These are phyloP conservation scores for Pelargonium nanum DNA, from an alignment of 345 rosid genomes.

Conservation along the genomic window DNA sequence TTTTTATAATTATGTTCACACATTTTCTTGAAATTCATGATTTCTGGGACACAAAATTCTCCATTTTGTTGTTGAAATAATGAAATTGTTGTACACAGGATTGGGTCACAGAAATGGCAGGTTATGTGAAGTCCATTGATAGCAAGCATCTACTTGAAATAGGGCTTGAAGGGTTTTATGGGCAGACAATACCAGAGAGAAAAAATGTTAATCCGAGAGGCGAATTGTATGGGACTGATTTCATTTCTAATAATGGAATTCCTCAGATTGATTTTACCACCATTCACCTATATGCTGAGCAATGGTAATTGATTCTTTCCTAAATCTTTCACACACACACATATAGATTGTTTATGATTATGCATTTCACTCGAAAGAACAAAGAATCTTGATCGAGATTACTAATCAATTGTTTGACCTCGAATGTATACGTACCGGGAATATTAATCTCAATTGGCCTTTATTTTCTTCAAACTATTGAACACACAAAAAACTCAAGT, in stretches of 20 bases:
- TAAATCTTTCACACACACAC: neutral
- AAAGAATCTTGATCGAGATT: too few species aligned
- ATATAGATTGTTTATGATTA: neutral
- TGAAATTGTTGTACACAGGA: conserved; percentile 23
- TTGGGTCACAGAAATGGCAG: conserved; percentile 66
- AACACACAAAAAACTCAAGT: too few species aligned
- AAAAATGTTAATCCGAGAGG: conserved; percentile 32
- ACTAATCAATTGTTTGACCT: too few species aligned
- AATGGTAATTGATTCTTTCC: conserved; percentile 34
- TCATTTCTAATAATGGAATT: conserved; percentile 50
- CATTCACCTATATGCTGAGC: conserved; percentile 63
- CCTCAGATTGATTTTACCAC: conserved; percentile 58
- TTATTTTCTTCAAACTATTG: too few species aligned
- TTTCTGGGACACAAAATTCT: neutral
- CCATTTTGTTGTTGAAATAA: neutral
- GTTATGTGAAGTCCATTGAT: conserved; percentile 55
- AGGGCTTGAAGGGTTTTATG: conserved; percentile 88
- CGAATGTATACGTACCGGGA: too few species aligned
- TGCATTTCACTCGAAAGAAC: too few species aligned
- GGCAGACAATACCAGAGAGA: conserved; percentile 35
- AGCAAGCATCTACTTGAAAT: conserved; percentile 45
- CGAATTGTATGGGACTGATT: conserved; percentile 42
- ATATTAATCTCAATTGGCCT: too few species aligned
- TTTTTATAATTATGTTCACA: neutral
- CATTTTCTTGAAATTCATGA: neutral